A percentile compares a stretch with the other conserved stretches of the same genome.
phyloP scores from a whole-genome alignment of 75 land plant genomes.

The Picea sitchensis region DNA sequence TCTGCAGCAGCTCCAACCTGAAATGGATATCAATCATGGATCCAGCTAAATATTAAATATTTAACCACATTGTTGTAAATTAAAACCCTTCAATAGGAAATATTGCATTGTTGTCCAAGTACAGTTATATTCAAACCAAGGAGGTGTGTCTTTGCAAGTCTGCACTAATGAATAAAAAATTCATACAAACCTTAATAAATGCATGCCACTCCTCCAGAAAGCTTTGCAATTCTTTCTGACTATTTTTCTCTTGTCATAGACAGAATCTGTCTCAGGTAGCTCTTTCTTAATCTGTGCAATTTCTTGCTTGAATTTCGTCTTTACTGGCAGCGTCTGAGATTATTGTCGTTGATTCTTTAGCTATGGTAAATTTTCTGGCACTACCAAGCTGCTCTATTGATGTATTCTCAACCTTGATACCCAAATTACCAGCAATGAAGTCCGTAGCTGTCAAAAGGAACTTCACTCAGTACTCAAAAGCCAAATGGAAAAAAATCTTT shows the following conservation, averaged over 20 bases:
- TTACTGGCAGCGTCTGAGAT: constrained; percentile 86
- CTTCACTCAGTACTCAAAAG: background rate
- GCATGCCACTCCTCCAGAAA: constrained; percentile 92
- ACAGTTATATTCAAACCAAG: too few relatives aligned
- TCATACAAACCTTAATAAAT: constrained; percentile 52
- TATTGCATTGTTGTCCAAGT: too few relatives aligned
- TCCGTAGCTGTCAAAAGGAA: constrained; percentile 52
- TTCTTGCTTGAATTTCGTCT: constrained; percentile 81
- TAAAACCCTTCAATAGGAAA: too few relatives aligned
- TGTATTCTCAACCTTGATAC: constrained; percentile 57
- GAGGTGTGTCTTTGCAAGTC: too few relatives aligned
- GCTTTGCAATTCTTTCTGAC: constrained; percentile 87
- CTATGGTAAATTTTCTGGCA: constrained; percentile 74
- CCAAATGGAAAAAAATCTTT: constrained; percentile 13
- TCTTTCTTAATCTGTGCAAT: constrained; percentile 77
- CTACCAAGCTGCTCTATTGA: constrained; percentile 75
- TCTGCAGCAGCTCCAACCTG: too few relatives aligned
- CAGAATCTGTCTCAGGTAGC: constrained; percentile 72
- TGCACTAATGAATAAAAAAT: background rate
- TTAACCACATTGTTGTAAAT: too few relatives aligned
- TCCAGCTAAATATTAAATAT: background rate
- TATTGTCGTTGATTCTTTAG: constrained; percentile 66
- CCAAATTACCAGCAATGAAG: constrained; percentile 74
- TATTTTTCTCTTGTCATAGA: constrained; percentile 75
- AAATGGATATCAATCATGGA: too few relatives aligned